A percentile compares a stretch with the other conserved stretches of the same genome.
phyloP scores from a whole-genome alignment of 257 asterid species.

The Solanum infundibuliforme region DNA sequence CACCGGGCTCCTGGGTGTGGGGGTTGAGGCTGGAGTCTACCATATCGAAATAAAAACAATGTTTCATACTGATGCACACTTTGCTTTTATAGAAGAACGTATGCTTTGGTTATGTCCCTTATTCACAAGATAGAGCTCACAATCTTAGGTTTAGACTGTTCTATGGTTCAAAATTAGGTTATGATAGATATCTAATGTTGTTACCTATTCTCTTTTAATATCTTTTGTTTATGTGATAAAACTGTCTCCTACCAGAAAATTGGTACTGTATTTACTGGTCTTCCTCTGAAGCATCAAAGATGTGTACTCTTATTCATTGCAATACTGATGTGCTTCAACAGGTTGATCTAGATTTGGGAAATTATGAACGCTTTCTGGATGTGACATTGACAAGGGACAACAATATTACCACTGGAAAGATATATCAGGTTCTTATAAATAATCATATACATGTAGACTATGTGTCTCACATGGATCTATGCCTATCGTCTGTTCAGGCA shows the following conservation, averaged over 20 bases:
- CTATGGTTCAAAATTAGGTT: neutral
- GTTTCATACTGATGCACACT: neutral
- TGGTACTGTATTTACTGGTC: neutral
- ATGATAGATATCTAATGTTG: neutral
- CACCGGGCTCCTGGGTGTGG: neutral
- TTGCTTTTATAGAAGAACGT: neutral
- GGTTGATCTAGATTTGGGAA: constrained; percentile 98
- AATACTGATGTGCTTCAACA: constrained; percentile 15
- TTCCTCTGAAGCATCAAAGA: neutral
- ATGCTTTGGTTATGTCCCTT: neutral
- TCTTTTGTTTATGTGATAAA: neutral
- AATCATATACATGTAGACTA: constrained; percentile 5
- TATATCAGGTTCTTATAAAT: constrained; percentile 63
- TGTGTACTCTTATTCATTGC: neutral
- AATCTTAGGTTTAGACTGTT: neutral
- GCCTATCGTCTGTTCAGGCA: neutral
- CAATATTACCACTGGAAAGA: constrained; percentile 96
- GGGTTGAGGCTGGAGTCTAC: neutral
- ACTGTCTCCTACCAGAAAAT: neutral
- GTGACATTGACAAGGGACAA: constrained; percentile 88
- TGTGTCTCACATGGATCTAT: neutral
- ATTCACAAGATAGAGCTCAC: neutral
- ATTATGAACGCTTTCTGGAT: constrained; percentile 89
- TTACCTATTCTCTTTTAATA: neutral
- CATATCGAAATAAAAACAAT: neutral